These are phyloP conservation scores for Pseudisothecium myosuroides DNA, from an alignment of 225 moss, liverwort and hornwort genomes.

Conservation along the genomic window DNA sequence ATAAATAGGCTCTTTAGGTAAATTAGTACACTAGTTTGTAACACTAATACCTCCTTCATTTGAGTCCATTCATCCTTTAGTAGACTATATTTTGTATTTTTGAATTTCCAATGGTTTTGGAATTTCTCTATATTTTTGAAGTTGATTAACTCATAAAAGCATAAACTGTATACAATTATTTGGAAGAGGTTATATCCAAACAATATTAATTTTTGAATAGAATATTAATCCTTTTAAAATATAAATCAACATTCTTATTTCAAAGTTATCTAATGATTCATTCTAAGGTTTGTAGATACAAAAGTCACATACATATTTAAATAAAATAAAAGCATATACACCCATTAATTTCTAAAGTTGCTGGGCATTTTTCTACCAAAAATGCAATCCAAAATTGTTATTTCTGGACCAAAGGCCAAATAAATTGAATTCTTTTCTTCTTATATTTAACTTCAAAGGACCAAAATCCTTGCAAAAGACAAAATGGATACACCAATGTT, in stretches of 20 bases:
- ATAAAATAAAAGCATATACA: no score
- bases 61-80: rapidly evolving
- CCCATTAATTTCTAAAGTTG: no score
- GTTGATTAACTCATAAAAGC: rapidly evolving
- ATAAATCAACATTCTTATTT: neutral
- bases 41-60: neutral
- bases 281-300: neutral
- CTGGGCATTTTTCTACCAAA: no score
- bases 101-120: no score
- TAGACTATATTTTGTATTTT: no score
- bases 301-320: neutral
- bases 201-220: neutral
- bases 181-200: neutral
- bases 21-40: neutral
- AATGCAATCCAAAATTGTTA: no score
- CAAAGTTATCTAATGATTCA: neutral
- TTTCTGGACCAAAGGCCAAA: no score
- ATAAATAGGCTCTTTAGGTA: neutral
- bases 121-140: neutral
- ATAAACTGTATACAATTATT: no score
- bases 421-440: no score
- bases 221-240: neutral
- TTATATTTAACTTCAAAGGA: no score
- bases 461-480: no score
- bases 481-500: no score